Evolutionary conservation across 495 filamentous ascomycete genomes (phyloP), one percentile per base, ranked within the genome.

Genomic region (Parachaetomium inaequale): DNA sequence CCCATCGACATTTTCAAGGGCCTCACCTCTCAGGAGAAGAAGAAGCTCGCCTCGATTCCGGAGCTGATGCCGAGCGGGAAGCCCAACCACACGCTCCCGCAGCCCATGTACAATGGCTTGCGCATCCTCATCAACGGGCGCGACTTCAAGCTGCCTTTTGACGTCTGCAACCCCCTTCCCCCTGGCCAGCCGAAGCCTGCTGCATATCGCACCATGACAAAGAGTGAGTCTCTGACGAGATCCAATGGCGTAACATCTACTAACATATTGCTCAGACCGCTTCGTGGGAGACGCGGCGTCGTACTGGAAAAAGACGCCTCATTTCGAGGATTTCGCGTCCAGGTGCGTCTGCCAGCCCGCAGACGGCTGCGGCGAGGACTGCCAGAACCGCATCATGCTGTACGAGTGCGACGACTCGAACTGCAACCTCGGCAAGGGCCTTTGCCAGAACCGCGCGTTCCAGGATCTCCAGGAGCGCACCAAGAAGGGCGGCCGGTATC

Each of bases 321-420:
- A 84, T 17, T 80, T 88, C 59, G 88, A 91, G 59, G 80, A 89
- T 40, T 93, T 88, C 25, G 84, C 82, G 43, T 84, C 82, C 42
- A 85, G 81, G 68, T 98, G 94, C 72, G 85, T 91, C 62, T 98
- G 94, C 73, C 83, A 77, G 12, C 77, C 82, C 43, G 87, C 90
- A 29, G 85, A 84, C 45, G 91, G 91, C 31, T 98, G 94, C 69
- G 91, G 86, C 64, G 92, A 96, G 55, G 79, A 87, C 63, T 98
- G 94, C 75, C 87, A 93, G 68, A 98, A 98, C 69, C 85, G 92
- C 49, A 90, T 90, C 76, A 97, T 98, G 91, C 86, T 94, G 59
- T 96, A 96, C 72, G 94, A 98, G 75, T 98, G 94, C 73, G 91
- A 97, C 73, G 84, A 89, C 11, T 87, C 82, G 51, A 98, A 96